Percentiles rank a stretch among this genome's conserved stretches.
These are phyloP conservation scores for Termitomyces sp. DNA, from an alignment of 768 basidiomycete species.

Conservation along the genomic window DNA sequence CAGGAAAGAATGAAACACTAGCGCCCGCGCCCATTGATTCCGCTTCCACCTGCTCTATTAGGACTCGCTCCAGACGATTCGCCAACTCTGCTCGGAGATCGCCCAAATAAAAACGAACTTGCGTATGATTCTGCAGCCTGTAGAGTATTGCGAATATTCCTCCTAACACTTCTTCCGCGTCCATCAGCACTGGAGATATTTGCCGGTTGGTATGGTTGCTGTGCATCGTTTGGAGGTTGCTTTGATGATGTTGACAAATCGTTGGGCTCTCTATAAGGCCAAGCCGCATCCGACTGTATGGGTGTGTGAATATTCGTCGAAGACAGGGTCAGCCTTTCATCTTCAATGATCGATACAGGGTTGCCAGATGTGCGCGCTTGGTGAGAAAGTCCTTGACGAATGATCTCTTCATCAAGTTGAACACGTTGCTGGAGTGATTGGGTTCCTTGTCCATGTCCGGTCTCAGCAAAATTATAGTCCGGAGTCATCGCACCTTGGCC, in stretches of 20 bases:
- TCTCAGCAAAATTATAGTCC: conserved; percentile 71
- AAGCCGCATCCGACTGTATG: conserved; percentile 15
- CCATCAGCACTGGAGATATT: conserved; percentile 29
- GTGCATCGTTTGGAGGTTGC: conserved; percentile 31
- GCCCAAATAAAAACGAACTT: conserved; percentile 61
- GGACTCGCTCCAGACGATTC: conserved; percentile 12
- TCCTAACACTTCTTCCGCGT: conserved; percentile 57
- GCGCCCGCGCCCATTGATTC: conserved; percentile 6
- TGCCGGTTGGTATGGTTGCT: conserved; percentile 28
- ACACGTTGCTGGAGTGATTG: conserved; percentile 7
- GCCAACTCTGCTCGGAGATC: conserved; percentile 24
- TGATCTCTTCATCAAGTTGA: conserved; percentile 2
- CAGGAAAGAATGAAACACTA: background rate
- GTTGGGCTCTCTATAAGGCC: conserved; percentile 41
- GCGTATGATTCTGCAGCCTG: conserved; percentile 70
- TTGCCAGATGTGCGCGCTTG: background rate
- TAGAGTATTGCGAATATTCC: conserved; percentile 62
- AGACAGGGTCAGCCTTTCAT: background rate
- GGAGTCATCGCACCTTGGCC: conserved; percentile 57
- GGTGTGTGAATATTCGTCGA: background rate
- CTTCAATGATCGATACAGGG: background rate
- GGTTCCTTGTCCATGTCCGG: conserved; percentile 64
- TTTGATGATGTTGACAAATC: conserved; percentile 27
- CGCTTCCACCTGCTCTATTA: conserved; percentile 7
- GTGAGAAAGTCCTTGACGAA: conserved; percentile 8